Base-by-base conservation (phyloP, 352 stramenopile genomes). In the Pythium apleroticum region DNA sequence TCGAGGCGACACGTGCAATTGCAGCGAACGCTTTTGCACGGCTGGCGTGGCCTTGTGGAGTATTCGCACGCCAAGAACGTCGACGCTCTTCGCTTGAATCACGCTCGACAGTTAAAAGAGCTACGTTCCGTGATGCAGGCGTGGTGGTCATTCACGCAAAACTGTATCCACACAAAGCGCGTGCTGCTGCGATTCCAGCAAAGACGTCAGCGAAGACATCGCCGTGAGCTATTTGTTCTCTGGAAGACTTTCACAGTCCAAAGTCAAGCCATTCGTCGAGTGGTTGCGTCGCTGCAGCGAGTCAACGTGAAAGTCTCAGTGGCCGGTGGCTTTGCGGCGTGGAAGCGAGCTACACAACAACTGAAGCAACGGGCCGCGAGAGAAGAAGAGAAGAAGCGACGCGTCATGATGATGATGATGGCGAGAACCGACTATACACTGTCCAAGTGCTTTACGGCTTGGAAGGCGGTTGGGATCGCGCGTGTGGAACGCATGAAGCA, bases 381-480 rank as follows among this genome's bases (percentile, higher is more conserved):
- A 45, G 57, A 78, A 28, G 54, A 14, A 4, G 64, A 80, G 27
- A 75, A 63, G 41, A 70, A 83, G 33, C 69, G 65, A 39, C 71
- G 68, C 27, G 52, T 86, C 20, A 41, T 78, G 48, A 65, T 68
- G 49, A 76, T 84, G 15, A 52, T 85, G 43, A 65, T 79, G 63
- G 59, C 39, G 2, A 80, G 63, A 41, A 49, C 78, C 35, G 55
- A 69, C 57, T 63, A 55, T 35, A 37, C n/a, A 0, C 31, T 82
- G 7, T 35, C 71, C 24, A 67, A 65, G 24, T 71, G 52, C 25
- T 81, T 89, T 43, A 22, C 45, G 9, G 60, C 57, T 0, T 87
- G 74, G 77, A 71, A 72, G 54, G n/a, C 69, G 14, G 8, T 63
- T 14, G 46, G 12, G 8, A 2, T 31, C 4, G 25, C 43, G 7